A percentile compares a stretch with the other conserved stretches of the same genome.
Evolutionary conservation across 2,329 filamentous ascomycete genomes (phyloP).

Genomic region (Truncatella angustata): DNA sequence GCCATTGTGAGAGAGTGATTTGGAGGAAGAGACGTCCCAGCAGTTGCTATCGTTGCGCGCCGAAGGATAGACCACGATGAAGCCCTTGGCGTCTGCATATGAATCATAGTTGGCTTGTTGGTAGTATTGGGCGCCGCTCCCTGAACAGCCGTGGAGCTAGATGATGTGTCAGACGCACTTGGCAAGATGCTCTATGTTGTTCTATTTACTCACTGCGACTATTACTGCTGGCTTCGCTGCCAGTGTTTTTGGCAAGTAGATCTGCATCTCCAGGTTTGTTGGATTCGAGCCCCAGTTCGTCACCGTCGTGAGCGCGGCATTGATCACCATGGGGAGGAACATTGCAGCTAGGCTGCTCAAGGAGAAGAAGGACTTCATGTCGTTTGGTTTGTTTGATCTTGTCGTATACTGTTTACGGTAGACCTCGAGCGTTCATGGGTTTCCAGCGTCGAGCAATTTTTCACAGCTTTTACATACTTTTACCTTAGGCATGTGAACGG

Average conservation of each 20-base stretch:
- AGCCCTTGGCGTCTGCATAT: conserved; percentile 17
- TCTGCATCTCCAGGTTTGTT: conserved; percentile 17
- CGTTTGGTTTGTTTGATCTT: not conserved
- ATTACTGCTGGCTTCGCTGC: conserved; percentile 1
- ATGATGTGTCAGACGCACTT: not conserved
- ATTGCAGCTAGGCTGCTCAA: conserved; percentile 10
- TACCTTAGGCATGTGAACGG: too few relatives aligned
- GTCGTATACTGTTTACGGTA: not conserved
- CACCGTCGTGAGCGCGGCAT: conserved; percentile 16
- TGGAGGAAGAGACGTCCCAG: conserved; percentile 47
- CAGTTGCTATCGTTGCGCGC: conserved; percentile 30
- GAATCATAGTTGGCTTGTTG: not conserved
- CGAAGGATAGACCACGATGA: conserved; percentile 20
- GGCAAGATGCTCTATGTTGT: not conserved
- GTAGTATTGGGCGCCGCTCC: not conserved
- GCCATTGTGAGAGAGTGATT: conserved; percentile 52
- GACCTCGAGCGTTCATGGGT: too few relatives aligned
- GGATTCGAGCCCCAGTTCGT: conserved; percentile 18
- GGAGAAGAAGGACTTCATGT: conserved; percentile 10
- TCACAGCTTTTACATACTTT: too few relatives aligned
- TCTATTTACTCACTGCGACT: not conserved
- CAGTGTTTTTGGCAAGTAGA: not conserved
- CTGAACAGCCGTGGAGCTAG: conserved; percentile 5
- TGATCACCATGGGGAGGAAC: conserved; percentile 7
- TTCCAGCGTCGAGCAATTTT: too few relatives aligned